These are phyloP conservation scores for Aphanoascus verrucosus DNA, from an alignment of 2,329 filamentous ascomycete species.

Conservation along the genomic window DNA sequence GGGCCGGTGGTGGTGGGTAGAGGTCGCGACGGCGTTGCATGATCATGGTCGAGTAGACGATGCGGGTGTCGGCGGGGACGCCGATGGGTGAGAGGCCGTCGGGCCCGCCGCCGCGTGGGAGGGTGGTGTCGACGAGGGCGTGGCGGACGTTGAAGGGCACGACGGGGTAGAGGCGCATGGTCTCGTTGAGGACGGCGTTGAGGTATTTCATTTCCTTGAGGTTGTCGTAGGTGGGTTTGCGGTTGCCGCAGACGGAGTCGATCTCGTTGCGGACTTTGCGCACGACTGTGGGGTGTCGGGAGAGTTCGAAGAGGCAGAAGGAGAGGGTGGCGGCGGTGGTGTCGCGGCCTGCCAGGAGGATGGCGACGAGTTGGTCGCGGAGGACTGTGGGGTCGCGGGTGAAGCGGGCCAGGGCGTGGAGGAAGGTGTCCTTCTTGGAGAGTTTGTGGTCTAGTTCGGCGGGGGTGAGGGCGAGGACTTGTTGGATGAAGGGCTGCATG, in stretches of 20 bases:
- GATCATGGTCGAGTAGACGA: conserved; percentile 43
- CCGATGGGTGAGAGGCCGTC: conserved; percentile 38
- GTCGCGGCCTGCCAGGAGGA: conserved; percentile 71
- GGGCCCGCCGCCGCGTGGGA: conserved; percentile 53
- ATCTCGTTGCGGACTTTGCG: conserved; percentile 65
- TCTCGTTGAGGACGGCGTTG: conserved; percentile 60
- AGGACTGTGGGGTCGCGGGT: conserved; percentile 56
- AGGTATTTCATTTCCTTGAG: conserved; percentile 84
- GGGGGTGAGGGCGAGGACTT: conserved; percentile 55
- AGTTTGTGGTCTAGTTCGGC: conserved; percentile 61
- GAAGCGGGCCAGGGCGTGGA: conserved; percentile 72
- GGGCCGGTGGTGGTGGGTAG: conserved; percentile 32
- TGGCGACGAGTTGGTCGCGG: conserved; percentile 71
- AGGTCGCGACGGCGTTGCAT: conserved; percentile 44
- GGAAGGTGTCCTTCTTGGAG: conserved; percentile 68
- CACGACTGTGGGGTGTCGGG: conserved; percentile 56
- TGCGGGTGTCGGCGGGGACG: conserved; percentile 38
- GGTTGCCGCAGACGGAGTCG: conserved; percentile 52
- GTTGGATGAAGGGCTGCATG: conserved; percentile 66
- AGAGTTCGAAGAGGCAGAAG: conserved; percentile 74
- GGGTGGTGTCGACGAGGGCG: conserved; percentile 60
- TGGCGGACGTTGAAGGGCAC: conserved; percentile 71
- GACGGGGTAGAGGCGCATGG: conserved; percentile 62
- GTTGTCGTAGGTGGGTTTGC: conserved; percentile 56
- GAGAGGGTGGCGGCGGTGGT: conserved; percentile 74